Base-by-base conservation (phyloP, 805 yeast species). In the Wickerhamomyces xylosicus region DNA sequence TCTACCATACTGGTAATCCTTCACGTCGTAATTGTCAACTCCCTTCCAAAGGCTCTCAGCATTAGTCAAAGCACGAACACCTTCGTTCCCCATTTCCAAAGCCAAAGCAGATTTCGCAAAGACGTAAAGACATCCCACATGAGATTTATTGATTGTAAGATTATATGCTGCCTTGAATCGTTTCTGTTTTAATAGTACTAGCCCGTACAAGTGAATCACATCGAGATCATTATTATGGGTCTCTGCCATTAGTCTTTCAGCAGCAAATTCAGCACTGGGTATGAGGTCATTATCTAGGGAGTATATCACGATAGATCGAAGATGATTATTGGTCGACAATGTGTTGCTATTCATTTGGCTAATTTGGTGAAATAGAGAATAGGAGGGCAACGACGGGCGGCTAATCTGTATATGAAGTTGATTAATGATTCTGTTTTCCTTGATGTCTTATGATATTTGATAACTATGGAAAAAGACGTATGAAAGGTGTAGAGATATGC, bases 241-340 rank as follows among this genome's bases (percentile, higher is more conserved):
- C n/a, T 74, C 71, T 2, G 95, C 85, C 27, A 82, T 59, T 18
- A 86, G 64, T 46, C 95, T 67, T 56, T 92, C 97, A 15, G 87
- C 76, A 4, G 90, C 79, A 60, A 92, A 85, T 52, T 80, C 87
- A 2, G 97, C 97, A 20, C 89, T 82, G 13, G 66, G 61, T 34
- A 72, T 62, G 43, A 83, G 69, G 52, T 78, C 86, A 42, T 74
- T 72, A 49, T 85, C 95, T 31, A 86, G 58, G 11, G 81, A 72
- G 50, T 85, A 82, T 56, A 84, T 62, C n/a, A 82, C 67, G 2
- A 71, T 61, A 10, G 80, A 69, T 40, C 82, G 65, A 34, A 79
- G 68, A 42, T 74, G 62, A 39, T 11, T 11, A 10, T 10, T 25
- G 8, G 29, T 13, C 13, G 29, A 25, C n/a, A n/a, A 11, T 25